Evolutionary conservation across 1,284 basidiomycete genomes (phyloP), one percentile per base, ranked within the genome.

Genomic region (Sanghuangporus weigelae): DNA sequence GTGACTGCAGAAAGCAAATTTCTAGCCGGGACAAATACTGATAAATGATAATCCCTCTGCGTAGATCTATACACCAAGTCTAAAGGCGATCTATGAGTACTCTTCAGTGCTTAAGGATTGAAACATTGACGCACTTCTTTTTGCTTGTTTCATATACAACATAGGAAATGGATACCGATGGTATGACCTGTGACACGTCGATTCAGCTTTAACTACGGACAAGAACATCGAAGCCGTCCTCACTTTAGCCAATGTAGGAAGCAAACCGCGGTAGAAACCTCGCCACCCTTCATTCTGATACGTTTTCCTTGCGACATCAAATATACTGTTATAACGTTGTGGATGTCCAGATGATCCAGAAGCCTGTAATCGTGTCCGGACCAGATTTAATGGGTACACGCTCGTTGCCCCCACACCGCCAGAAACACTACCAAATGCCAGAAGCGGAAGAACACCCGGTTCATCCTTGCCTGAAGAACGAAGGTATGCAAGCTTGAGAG

Each of bases 311-410:
- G 85, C 83, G 6, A 98, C 97, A 73, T 99, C 97, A 75, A 83
- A 76, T 65, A 96, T 89, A 26, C 96, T 95, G 2, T 83, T 85
- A 75, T 99, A 99, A 16, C 78, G 80, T 68, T 95, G 89, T 1
- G 95, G 95, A 73, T 98, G 95, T 0, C 95, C 93, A 0, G 91
- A 86, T 0, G 93, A 96, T 1, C 97, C 97, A 0, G 95, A 95
- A 1, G 97, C 97, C 76, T 99, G 97, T 64, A 99, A 74, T 56
- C 96, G 86, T 10, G 97, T 99, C 35, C 96, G 85, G 21, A 99
- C 89, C 44, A 99, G 83, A 76, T 97, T 98, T 68, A 96, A 80
- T 6, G 92, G 95, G 74, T 96, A 97, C 42, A 96, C 95, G 67
- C 85, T 92, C 51, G 92, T 92, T 7, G 94, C 93, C n/a, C 94